phyloP scores from a whole-genome alignment of 2,329 filamentous ascomycete genomes.

The Tricladium varicosporioides region DNA sequence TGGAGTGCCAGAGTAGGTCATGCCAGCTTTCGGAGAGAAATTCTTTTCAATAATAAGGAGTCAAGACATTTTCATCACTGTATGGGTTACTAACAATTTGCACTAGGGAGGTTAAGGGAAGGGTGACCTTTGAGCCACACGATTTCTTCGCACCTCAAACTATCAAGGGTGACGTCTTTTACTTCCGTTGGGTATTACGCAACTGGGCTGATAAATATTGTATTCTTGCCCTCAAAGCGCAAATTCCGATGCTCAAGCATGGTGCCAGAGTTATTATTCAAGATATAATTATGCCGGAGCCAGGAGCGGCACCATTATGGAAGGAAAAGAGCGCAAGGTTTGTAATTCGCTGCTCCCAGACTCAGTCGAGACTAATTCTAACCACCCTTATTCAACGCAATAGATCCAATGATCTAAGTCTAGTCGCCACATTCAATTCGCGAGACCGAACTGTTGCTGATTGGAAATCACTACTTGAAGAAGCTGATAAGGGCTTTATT shows the following conservation, averaged over 20 bases:
- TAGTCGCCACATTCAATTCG: conserved; percentile 50
- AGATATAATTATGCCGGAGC: conserved; percentile 32
- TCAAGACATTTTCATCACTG: too few species aligned
- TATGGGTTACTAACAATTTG: too few species aligned
- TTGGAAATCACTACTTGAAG: conserved; percentile 45
- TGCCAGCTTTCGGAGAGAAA: too few species aligned
- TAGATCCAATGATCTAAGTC: conserved; percentile 48
- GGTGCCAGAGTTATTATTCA: conserved; percentile 37
- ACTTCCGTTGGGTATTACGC: conserved; percentile 47
- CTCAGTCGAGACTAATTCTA: not conserved
- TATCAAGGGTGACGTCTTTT: conserved; percentile 42
- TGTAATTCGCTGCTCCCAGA: not conserved
- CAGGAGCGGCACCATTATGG: conserved; percentile 10
- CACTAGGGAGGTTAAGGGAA: conserved; percentile 19
- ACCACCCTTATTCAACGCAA: conserved; percentile 23
- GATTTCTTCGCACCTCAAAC: conserved; percentile 46
- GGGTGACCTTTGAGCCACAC: conserved; percentile 36
- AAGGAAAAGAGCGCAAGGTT: conserved; percentile 40
- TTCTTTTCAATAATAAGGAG: too few species aligned
- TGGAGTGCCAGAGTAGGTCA: conserved; percentile 29
- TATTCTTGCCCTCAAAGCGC: conserved; percentile 35
- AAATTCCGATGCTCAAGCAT: conserved; percentile 41
- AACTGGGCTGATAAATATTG: conserved; percentile 44
- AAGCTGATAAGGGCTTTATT: conserved; percentile 45
- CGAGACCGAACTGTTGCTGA: conserved; percentile 46